Conservation (phyloP, 164 flowering plant genomes). For the Tetracentron sinense region DNA sequence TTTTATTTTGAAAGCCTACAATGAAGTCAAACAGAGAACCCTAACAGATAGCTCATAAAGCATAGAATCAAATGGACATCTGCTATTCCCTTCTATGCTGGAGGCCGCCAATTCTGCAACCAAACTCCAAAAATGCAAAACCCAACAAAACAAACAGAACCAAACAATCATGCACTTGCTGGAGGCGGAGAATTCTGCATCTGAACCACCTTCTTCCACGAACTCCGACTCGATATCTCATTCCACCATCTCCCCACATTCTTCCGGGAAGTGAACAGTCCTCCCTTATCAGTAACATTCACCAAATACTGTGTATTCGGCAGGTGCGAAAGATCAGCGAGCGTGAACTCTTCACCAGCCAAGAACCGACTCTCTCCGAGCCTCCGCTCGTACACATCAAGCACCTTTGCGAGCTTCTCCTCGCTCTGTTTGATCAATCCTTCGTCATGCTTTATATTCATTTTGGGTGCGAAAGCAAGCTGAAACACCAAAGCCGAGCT, state of each 20-base stretch:
- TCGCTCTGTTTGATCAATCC: conserved; percentile 47
- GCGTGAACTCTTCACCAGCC: conserved; percentile 74
- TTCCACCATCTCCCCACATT: conserved; percentile 83
- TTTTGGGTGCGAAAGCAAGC: conserved; percentile 44
- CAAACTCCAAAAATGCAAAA: too few relatives aligned
- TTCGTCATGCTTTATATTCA: conserved; percentile 60
- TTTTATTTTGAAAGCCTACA: too few relatives aligned
- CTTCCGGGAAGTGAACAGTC: conserved; percentile 50
- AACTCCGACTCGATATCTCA: conserved; percentile 56
- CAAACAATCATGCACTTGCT: conserved; percentile 10
- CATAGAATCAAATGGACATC: too few relatives aligned
- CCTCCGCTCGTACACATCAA: conserved; percentile 65
- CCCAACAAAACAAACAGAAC: too few relatives aligned
- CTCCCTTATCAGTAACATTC: conserved; percentile 38
- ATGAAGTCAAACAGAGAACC: too few relatives aligned
- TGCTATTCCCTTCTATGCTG: too few relatives aligned
- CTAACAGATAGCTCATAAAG: too few relatives aligned
- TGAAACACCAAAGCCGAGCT: conserved; percentile 44
- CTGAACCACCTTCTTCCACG: conserved; percentile 81
- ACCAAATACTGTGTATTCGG: conserved; percentile 60
- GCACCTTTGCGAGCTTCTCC: conserved; percentile 61
- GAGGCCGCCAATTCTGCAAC: too few relatives aligned
- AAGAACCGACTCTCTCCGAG: conserved; percentile 56
- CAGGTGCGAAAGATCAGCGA: conserved; percentile 84
- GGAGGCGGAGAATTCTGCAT: conserved; percentile 44